A percentile compares a stretch with the other conserved stretches of the same genome.
Conservation (phyloP, 1,139 yeast species). For the Geotrichum europaeum region DNA sequence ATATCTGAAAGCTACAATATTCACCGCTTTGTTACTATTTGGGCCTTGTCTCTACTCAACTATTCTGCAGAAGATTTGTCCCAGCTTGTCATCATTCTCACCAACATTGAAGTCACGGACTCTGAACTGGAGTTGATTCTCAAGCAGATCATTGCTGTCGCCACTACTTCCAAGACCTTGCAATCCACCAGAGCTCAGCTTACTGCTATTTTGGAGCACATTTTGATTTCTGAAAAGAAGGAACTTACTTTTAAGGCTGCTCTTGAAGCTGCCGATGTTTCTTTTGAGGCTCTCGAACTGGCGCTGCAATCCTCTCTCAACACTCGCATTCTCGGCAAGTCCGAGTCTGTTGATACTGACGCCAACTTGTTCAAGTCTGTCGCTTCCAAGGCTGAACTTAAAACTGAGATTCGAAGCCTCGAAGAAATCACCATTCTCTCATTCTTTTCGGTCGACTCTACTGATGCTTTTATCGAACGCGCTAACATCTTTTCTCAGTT, state of each 20-base stretch:
- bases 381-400: constrained; percentile 4
- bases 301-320: constrained; percentile 56
- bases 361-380: constrained; percentile 3
- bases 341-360: constrained; percentile 8
- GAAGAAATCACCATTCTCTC: constrained; percentile 26
- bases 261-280: constrained; percentile 39
- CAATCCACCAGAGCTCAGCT: constrained; percentile 13
- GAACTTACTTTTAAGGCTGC: constrained; percentile 40
- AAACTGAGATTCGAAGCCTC: constrained; percentile 6
- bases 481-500: constrained; percentile 38
- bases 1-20: constrained; percentile 30
- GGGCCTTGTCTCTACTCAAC: constrained; percentile 26
- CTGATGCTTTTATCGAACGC: constrained; percentile 43
- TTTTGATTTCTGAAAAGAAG: constrained; percentile 38
- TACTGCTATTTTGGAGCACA: constrained; percentile 23
- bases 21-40: constrained; percentile 29
- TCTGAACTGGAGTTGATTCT: constrained; percentile 20
- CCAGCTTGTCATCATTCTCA: constrained; percentile 26
- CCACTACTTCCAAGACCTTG: constrained; percentile 3
- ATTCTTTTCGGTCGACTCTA: constrained; percentile 39
- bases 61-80: constrained; percentile 24
- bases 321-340: constrained; percentile 2
- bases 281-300: constrained; percentile 58
- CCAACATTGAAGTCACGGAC: constrained; percentile 23
- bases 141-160: constrained; percentile 6